phyloP scores from a whole-genome alignment of 1,284 basidiomycete species.

The Ganoderma sinense region DNA sequence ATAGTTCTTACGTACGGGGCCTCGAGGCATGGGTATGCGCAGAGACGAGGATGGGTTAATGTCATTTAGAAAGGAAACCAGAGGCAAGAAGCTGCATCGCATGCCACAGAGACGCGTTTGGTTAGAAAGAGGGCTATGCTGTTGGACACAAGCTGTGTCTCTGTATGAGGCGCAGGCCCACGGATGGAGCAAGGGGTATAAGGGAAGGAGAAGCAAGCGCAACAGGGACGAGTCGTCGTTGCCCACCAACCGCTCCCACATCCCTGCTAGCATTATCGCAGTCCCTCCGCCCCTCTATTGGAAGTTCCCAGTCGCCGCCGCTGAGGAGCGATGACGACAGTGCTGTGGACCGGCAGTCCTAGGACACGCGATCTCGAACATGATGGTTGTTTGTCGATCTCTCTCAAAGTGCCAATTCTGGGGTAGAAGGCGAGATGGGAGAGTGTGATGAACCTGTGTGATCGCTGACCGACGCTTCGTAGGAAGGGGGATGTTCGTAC shows the following conservation, averaged over 20 bases:
- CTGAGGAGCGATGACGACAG: neutral
- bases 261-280: neutral
- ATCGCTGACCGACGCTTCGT: slow-evolving; percentile 10
- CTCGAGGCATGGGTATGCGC: slow-evolving; percentile 1
- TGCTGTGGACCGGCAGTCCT: neutral
- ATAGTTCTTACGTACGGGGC: neutral
- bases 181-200: slow-evolving; percentile 3
- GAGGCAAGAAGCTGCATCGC: slow-evolving; percentile 6
- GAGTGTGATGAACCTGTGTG: neutral
- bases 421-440: neutral
- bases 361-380: neutral
- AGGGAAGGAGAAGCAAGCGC: neutral
- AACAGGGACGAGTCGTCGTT: neutral
- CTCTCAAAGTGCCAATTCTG: neutral
- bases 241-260: neutral
- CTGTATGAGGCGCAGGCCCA: neutral
- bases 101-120: neutral
- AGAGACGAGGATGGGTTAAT: neutral
- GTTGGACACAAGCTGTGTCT: neutral
- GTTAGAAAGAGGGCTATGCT: neutral
- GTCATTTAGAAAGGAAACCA: neutral
- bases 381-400: neutral
- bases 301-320: neutral
- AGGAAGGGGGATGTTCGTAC: slow-evolving; percentile 12
- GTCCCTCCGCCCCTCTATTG: neutral